Evolutionary conservation across 2,329 filamentous ascomycete genomes (phyloP), one percentile per base, ranked within the genome.

Genomic region (Fusarium napiforme): DNA sequence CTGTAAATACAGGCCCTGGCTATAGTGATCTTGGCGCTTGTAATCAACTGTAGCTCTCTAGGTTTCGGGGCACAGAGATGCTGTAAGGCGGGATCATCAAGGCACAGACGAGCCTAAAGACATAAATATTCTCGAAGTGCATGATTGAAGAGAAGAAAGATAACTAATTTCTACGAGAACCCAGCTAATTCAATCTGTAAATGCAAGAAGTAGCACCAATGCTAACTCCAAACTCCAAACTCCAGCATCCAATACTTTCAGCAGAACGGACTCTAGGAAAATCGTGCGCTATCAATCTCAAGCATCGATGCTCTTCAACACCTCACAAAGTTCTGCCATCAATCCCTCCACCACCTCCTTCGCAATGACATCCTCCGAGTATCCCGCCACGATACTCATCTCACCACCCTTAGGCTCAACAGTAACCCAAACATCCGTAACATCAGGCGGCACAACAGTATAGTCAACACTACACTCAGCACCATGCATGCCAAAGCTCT

Each of bases 41-140:
- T 0, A 12, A 7, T 3, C 6, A 2, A 7, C 4, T 10, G n/a
- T 23, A 19, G 5, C 5, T 1, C 10, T 1, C 6, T 3, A 16
- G 5, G 15, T 23, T 34, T 1, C 2, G 9, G 30, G 30, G 16
- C 16, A 14, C 0, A 2, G n/a, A 16, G 14, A 19, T 7, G 8
- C 26, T 30, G 19, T 3, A 11, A 16, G 3, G 19, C 4, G 4
- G 7, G 21, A 18, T 32, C 21, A 23, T 12, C 10, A n/a, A 18
- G 19, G 19, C 28, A 49, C 21, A 2, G 15, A n/a, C 26, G 10
- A 30, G 3, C 1, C 5, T 1, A 16, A 7, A 16, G 14, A 4
- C 1, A 46, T 10, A 12, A 16, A 6, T 15, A 8, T n/a, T 3
- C 5, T 30, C 7, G 0, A 15, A 11, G 4, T n/a, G 9, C 0